Base-by-base conservation (phyloP, 345 rosid species). In the Brassica juncea region DNA sequence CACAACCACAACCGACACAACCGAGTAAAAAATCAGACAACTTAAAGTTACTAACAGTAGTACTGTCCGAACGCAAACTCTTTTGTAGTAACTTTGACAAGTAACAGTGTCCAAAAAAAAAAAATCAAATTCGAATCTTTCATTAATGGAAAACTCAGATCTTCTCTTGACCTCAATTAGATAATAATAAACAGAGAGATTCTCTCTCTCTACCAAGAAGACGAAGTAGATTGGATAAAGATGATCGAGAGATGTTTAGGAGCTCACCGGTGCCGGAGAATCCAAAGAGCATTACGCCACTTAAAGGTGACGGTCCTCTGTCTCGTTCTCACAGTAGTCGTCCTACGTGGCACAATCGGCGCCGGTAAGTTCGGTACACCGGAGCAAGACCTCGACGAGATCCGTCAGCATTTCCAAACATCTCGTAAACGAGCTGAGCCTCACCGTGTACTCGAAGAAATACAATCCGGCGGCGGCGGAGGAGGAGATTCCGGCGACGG, bases 351-450 rank as follows among this genome's bases (percentile, higher is more conserved):
- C 74, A 87, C 89, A 35, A 87, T 91, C 83, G 99, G 98, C 23
- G 97, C 95, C 35, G 98, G 97, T 3, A 91, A 90, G 69, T 91
- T 87, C 77, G 95, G 96, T 8, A 91, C 97, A 21, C 99, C 97
- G 7, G 91, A 86, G 85, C 91, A 94, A 80, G 98, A 95, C 84
- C 82, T 91, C 65, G 76, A 72, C 74, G 92, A 91, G 62, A 79
- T 94, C 71, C 90, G 89, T 54, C 86, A 82, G 37, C 97, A 85
- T 73, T 80, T 94, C 77, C 72, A 84, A 64, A 6, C 75, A 12
- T 75, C 86, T 14, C 88, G 90, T 52, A 87, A 86, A 76, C 87
- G 82, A 62, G 88, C 74, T 1, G 89, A 89, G 82, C 86, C 88
- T 66, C 89, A 86, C 79, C 94, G 97, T 76, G 89, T 88, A 21